Percentiles rank a stretch among this genome's conserved stretches.
These are phyloP conservation scores for Blastobotrys terrestris DNA, from an alignment of 805 yeast genomes.

Conservation along the genomic window DNA sequence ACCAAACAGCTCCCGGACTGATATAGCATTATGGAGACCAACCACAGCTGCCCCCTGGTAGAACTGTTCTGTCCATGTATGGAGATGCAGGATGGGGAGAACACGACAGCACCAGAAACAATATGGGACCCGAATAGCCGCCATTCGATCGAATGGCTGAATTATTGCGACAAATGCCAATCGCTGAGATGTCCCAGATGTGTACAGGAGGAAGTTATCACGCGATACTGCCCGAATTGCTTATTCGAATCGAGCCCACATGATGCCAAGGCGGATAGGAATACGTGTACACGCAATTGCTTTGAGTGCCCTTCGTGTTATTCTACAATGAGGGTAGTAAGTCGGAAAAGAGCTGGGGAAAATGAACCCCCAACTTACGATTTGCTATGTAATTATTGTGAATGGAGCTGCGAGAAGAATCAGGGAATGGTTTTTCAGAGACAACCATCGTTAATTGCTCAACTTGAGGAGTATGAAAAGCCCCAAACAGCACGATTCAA, in stretches of 20 bases:
- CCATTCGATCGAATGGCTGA: conserved; percentile 26
- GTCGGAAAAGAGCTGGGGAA: conserved; percentile 5
- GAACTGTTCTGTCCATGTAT: conserved; percentile 6
- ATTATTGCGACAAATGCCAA: conserved; percentile 33
- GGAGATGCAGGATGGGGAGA: not conserved
- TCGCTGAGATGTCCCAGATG: conserved; percentile 33
- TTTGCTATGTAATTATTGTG: not conserved
- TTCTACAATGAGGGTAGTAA: conserved; percentile 14
- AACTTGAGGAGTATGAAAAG: not conserved
- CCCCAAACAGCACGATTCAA: not conserved
- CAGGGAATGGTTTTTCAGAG: not conserved
- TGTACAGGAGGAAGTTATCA: conserved; percentile 29
- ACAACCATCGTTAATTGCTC: conserved; percentile 1
- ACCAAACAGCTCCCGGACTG: not conserved
- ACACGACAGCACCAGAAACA: conserved; percentile 16
- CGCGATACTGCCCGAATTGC: conserved; percentile 34
- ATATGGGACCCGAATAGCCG: conserved; percentile 19
- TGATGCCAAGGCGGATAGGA: conserved; percentile 21
- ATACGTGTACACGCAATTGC: conserved; percentile 32
- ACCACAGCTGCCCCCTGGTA: not conserved
- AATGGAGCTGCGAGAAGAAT: not conserved
- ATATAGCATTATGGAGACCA: not conserved
- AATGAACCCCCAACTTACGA: not conserved
- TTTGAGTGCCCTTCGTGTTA: conserved; percentile 31
- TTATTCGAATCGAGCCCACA: conserved; percentile 27